These are phyloP conservation scores for Clathrus columnatus DNA, from an alignment of 768 basidiomycete species.

Conservation along the genomic window DNA sequence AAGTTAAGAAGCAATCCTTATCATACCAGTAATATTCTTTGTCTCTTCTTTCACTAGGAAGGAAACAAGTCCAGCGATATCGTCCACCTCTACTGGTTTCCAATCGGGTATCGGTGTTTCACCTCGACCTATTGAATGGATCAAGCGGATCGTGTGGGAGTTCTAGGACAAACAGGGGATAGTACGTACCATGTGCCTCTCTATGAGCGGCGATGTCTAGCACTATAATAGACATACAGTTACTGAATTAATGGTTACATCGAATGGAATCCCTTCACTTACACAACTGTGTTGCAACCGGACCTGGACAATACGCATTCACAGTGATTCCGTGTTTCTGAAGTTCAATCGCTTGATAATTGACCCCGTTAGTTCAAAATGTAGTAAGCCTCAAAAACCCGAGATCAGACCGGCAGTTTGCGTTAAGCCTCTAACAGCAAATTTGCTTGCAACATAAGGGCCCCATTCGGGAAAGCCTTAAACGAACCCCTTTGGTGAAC, in stretches of 20 bases:
- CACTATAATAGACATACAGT: conserved; percentile 5
- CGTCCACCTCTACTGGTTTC: not conserved
- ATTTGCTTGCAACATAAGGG: conserved; percentile 16
- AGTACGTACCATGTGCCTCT: not conserved
- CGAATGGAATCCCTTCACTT: not conserved
- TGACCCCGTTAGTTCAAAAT: not conserved
- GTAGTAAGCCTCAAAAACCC: not conserved
- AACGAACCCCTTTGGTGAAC: too few relatives aligned
- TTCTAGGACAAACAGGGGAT: not conserved
- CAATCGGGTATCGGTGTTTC: not conserved
- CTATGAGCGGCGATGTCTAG: not conserved
- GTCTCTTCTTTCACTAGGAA: conserved; percentile 10
- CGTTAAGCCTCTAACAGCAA: conserved; percentile 19
- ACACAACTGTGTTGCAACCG: conserved; percentile 10
- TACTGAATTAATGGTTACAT: not conserved
- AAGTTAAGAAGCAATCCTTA: too few relatives aligned
- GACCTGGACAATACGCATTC: conserved; percentile 8
- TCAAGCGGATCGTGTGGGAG: not conserved
- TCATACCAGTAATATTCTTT: conserved; percentile 11
- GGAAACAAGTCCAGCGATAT: conserved; percentile 12
- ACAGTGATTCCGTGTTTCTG: conserved; percentile 18
- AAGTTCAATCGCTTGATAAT: conserved; percentile 21
- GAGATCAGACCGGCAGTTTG: conserved; percentile 15
- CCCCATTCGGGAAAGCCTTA: conserved; percentile 13
- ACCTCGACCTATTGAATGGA: not conserved